Conservation (phyloP, 371 early-diverging fungal genomes). For the Mortierella sp. region DNA sequence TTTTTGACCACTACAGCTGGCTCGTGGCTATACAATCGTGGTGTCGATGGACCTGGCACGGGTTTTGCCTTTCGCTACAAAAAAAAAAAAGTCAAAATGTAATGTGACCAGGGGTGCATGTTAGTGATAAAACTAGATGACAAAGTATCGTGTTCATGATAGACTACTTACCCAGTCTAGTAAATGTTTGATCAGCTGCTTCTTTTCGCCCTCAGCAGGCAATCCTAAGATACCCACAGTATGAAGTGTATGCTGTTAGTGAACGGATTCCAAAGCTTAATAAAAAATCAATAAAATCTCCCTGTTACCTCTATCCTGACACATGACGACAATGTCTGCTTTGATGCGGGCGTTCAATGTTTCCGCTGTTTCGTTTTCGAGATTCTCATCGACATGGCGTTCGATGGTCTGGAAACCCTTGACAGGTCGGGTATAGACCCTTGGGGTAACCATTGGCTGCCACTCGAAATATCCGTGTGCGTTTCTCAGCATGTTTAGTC, state of each 20-base stretch:
- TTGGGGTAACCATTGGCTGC: constrained; percentile 27
- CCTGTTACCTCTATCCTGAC: constrained; percentile 73
- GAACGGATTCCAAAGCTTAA: no score
- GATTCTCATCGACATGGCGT: constrained; percentile 66
- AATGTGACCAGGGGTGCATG: no score
- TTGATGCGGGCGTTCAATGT: constrained; percentile 67
- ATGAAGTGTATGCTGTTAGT: no score
- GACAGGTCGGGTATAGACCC: neutral
- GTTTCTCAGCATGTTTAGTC: constrained; percentile 39
- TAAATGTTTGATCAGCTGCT: constrained; percentile 66
- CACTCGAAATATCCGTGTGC: constrained; percentile 45
- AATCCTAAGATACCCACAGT: constrained; percentile 58
- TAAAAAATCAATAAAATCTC: neutral
- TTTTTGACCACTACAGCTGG: constrained; percentile 50
- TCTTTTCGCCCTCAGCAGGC: constrained; percentile 72
- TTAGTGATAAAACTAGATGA: no score
- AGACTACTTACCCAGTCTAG: constrained; percentile 67
- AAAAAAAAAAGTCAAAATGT: neutral
- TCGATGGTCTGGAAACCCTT: constrained; percentile 62
- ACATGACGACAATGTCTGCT: constrained; percentile 78
- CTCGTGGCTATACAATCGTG: constrained; percentile 68
- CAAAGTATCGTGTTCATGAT: neutral
- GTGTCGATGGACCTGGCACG: constrained; percentile 77
- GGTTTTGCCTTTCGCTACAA: constrained; percentile 74
- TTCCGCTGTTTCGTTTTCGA: constrained; percentile 63